Evolutionary conservation across 805 yeast species (phyloP).

Genomic region (Debaryomyces tyrocola): DNA sequence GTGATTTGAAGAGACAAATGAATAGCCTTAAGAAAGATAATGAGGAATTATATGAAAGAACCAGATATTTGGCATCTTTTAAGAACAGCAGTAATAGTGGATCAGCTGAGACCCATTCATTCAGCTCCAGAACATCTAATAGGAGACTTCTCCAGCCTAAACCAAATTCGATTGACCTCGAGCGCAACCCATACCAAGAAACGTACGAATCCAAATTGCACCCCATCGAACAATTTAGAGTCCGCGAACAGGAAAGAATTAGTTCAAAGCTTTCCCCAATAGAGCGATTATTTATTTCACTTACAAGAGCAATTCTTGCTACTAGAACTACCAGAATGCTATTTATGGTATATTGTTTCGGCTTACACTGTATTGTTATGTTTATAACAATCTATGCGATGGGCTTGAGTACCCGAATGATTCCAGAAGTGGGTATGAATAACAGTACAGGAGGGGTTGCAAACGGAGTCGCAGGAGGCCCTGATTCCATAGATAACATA

Average conservation of each 20-base stretch:
- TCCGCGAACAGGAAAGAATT: constrained; percentile 73
- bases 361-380: constrained; percentile 74
- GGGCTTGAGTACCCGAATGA: constrained; percentile 43
- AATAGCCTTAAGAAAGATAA: constrained; percentile 69
- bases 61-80: constrained; percentile 63
- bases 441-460: constrained; percentile 43
- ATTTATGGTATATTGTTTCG: constrained; percentile 71
- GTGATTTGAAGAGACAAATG: constrained; percentile 65
- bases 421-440: constrained; percentile 47
- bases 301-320: constrained; percentile 74
- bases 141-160: constrained; percentile 28
- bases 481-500: constrained; percentile 11
- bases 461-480: constrained; percentile 13
- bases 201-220: constrained; percentile 76
- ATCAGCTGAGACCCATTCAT: constrained; percentile 6
- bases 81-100: constrained; percentile 18
- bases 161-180: constrained; percentile 44
- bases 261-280: constrained; percentile 69
- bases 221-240: constrained; percentile 80
- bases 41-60: constrained; percentile 74
- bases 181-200: constrained; percentile 55
- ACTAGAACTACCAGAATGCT: constrained; percentile 70
- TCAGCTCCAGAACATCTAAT: constrained; percentile 13
- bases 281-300: constrained; percentile 73
- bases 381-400: constrained; percentile 57